Evolutionary conservation across 2,329 filamentous ascomycete genomes (phyloP).

Genomic region (Teratosphaeria nubilosa): DNA sequence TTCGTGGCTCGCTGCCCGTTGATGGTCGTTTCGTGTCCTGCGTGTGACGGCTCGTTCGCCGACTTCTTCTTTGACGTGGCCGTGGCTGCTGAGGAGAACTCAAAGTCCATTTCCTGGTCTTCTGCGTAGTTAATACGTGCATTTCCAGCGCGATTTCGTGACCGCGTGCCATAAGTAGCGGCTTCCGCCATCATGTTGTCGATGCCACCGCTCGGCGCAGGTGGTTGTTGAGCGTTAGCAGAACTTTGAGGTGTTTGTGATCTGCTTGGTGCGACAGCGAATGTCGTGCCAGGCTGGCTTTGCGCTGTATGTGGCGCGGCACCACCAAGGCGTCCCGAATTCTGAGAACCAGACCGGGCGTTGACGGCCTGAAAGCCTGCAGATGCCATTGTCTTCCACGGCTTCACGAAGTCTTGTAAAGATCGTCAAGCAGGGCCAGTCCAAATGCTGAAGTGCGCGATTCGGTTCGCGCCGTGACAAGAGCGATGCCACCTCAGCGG

Average conservation of each 20-base stretch:
- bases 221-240: slow-evolving; percentile 8
- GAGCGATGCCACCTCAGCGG: background rate
- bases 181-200: slow-evolving; percentile 28
- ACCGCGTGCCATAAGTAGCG: slow-evolving; percentile 76
- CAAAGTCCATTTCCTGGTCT: slow-evolving; percentile 84
- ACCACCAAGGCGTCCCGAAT: slow-evolving; percentile 4
- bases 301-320: slow-evolving; percentile 3
- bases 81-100: slow-evolving; percentile 42
- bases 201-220: slow-evolving; percentile 5
- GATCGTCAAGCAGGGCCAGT: background rate
- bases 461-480: background rate
- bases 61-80: slow-evolving; percentile 28
- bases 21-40: background rate
- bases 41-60: slow-evolving; percentile 13
- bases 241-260: slow-evolving; percentile 18
- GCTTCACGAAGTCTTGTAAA: background rate
- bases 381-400: background rate
- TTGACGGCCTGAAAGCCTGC: slow-evolving; percentile 17
- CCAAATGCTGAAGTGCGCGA: background rate
- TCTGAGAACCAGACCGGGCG: slow-evolving; percentile 9
- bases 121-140: slow-evolving; percentile 91
- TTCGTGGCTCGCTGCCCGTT: background rate
- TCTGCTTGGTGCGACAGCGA: slow-evolving; percentile 13
- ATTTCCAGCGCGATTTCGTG: slow-evolving; percentile 72
- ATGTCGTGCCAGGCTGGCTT: slow-evolving; percentile 12